Conservation (phyloP, 805 yeast species). For the Spathaspora sp. region DNA sequence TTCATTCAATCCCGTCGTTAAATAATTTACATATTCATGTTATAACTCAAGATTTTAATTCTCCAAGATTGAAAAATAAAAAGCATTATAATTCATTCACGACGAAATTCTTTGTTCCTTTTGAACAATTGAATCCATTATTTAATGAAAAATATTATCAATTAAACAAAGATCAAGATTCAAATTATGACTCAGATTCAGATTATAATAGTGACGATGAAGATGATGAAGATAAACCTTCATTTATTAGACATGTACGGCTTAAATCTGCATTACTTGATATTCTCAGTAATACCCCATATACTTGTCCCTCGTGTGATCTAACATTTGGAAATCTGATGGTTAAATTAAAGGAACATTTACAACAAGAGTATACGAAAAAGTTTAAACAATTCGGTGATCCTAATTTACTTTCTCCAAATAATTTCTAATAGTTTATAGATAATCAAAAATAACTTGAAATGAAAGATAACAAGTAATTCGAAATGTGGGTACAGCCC, state of each 20-base stretch:
- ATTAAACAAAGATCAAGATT: background rate
- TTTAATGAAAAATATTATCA: constrained; percentile 6
- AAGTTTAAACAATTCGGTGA: constrained; percentile 8
- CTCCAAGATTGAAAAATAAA: constrained; percentile 52
- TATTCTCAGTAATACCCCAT: constrained; percentile 17
- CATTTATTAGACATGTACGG: constrained; percentile 3
- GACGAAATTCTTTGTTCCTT: constrained; percentile 58
- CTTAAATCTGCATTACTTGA: constrained; percentile 7
- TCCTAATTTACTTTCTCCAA: constrained; percentile 3
- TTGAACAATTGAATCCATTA: constrained; percentile 38
- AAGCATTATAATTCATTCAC: constrained; percentile 72
- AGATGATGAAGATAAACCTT: background rate
- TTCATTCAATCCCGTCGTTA: constrained; percentile 71
- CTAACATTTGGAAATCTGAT: constrained; percentile 21
- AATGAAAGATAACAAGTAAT: background rate
- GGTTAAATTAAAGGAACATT: constrained; percentile 24
- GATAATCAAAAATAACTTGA: background rate
- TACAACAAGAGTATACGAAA: constrained; percentile 18
- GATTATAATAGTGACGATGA: background rate
- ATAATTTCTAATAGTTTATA: constrained; percentile 1
- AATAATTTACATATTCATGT: constrained; percentile 71
- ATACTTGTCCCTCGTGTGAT: constrained; percentile 25
- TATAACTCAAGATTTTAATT: constrained; percentile 59
- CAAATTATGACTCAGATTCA: constrained; percentile 5
- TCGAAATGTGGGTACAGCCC: background rate